These are phyloP conservation scores for Polyporus tsugae DNA, from an alignment of 1,284 basidiomycete genomes.

Conservation along the genomic window DNA sequence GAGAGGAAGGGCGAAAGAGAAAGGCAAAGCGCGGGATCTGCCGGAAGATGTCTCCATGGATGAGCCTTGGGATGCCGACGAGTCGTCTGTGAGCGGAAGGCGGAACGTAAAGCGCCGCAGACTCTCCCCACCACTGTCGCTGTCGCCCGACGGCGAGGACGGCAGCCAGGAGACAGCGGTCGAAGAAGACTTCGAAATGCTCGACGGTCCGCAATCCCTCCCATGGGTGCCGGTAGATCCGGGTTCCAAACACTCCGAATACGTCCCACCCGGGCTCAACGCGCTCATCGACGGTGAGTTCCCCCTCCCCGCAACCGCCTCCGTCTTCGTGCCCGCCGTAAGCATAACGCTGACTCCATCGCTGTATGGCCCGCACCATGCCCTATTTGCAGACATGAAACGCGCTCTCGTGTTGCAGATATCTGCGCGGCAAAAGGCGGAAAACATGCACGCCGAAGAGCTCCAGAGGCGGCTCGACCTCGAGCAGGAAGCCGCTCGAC, in stretches of 20 bases:
- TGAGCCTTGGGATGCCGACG: slow-evolving; percentile 3
- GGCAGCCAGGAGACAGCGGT: slow-evolving; percentile 20
- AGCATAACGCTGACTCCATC: too few relatives aligned
- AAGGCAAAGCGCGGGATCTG: slow-evolving; percentile 18
- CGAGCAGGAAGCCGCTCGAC: slow-evolving; percentile 30
- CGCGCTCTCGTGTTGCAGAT: slow-evolving; percentile 42
- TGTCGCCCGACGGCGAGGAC: slow-evolving; percentile 10
- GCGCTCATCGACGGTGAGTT: slow-evolving; percentile 47
- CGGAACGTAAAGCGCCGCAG: slow-evolving; percentile 29
- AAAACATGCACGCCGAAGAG: slow-evolving; percentile 38
- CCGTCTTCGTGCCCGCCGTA: neutral
- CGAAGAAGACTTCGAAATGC: slow-evolving; percentile 43
- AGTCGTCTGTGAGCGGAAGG: slow-evolving; percentile 11
- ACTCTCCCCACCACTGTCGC: slow-evolving; percentile 15
- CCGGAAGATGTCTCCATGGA: slow-evolving; percentile 8
- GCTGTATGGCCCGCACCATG: neutral
- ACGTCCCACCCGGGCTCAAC: slow-evolving; percentile 46
- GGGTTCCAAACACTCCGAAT: slow-evolving; percentile 28
- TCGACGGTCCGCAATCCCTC: slow-evolving; percentile 44
- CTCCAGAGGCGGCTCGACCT: slow-evolving; percentile 31
- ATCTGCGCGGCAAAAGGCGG: slow-evolving; percentile 43
- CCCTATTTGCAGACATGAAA: slow-evolving; percentile 44
- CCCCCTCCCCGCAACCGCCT: neutral
- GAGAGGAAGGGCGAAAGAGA: slow-evolving; percentile 7
- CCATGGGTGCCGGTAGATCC: slow-evolving; percentile 41